Evolutionary conservation across 139 green algal species (phyloP).

Genomic region (Chlamydomonas sphaeroides): DNA sequence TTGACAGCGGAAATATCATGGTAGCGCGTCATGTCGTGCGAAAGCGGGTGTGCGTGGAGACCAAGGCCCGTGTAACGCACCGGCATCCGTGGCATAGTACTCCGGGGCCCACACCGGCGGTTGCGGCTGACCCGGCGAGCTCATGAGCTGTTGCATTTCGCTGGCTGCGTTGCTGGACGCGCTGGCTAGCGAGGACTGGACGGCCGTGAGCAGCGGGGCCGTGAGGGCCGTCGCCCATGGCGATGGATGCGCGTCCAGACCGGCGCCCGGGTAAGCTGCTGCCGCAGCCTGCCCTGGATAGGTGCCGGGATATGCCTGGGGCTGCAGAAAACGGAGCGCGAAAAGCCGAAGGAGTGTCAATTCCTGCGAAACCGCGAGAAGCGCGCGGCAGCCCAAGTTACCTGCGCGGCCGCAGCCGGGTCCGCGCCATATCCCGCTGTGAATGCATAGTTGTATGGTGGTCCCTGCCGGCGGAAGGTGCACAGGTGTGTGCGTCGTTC

Average conservation of each 20-base stretch:
- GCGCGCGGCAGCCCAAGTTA: too few species aligned
- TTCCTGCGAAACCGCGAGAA: too few species aligned
- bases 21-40: too few species aligned
- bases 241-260: background rate
- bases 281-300: background rate
- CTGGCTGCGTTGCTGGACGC: slow-evolving; percentile 2
- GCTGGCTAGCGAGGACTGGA: slow-evolving; percentile 7
- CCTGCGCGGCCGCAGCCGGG: background rate
- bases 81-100: background rate
- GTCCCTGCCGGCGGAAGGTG: background rate
- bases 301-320: background rate
- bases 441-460: slow-evolving; percentile 1
- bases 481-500: too few species aligned
- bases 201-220: slow-evolving; percentile 2
- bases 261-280: background rate
- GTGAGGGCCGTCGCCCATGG: background rate
- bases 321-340: background rate
- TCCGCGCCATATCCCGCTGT: background rate
- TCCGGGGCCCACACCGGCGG: background rate
- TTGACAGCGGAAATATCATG: background rate
- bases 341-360: too few species aligned
- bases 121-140: background rate
- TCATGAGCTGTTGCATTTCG: slow-evolving; percentile 16
- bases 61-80: background rate
- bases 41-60: too few species aligned